Evolutionary conservation across 2,329 filamentous ascomycete genomes (phyloP), one percentile per base, ranked within the genome.

Genomic region (Chrysosphaeria jannelii): DNA sequence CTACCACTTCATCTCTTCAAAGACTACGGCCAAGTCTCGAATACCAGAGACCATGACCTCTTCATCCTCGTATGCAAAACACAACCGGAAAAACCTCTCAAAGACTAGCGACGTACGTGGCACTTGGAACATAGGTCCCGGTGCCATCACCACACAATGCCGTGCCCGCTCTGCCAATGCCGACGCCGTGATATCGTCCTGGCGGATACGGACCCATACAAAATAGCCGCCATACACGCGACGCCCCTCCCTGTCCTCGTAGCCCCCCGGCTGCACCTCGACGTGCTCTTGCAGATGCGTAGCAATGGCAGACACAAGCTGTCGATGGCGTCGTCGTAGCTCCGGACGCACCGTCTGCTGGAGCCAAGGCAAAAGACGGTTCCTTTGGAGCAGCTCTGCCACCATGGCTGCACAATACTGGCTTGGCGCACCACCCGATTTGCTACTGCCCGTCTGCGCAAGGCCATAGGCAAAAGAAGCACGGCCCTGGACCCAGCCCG

Each of bases 401-500:
- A 64, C 35, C 9, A 61, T 37, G 4, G 50, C 49, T 2, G 57
- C 55, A 6, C 44, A 21, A 23, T 64, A 41, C 33, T 40, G 43
- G 29, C 40, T 49, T 8, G 62, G 54, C 4, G 57, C 51, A 8
- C 63, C 63, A 17, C 63, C 63, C 3, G 53, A 56, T 16, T 46
- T 41, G 11, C 55, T 57, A 2, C 50, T 47, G 1, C 53, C 58
- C 11, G 54, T 58, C 33, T 53, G 48, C 9, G 51, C 44, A 1
- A 61, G 33, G 0, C 58, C 60, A 23, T 44, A 36, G 3, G 45
- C 47, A 34, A 60, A 54, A 18, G 45, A 50, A 0, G 53, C 47
- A 5, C 62, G 66, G 1, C 57, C 69, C 39, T 90, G 76, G 2
- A 65, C 59, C 79, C 79, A 93, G n/a, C 81, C 81, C 0, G 72